A percentile compares a stretch with the other conserved stretches of the same genome.
Conservation (phyloP, 176 grass and related monocot species). For the Canna indica region DNA sequence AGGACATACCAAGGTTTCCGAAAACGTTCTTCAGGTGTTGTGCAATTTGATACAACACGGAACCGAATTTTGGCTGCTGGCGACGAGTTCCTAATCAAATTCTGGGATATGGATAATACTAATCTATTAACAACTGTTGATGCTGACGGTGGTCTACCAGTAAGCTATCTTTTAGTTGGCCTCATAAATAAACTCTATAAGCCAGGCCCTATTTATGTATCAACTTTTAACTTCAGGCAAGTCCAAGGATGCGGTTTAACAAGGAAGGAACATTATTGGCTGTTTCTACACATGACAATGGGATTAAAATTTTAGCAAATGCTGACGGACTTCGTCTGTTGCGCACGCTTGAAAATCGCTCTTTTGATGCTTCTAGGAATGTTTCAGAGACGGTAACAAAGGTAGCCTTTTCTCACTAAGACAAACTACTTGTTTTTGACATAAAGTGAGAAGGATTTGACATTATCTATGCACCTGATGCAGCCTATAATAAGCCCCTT, state of each 20-base stretch:
- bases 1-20: constrained; percentile 95
- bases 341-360: constrained; percentile 75
- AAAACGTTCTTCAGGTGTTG: constrained; percentile 81
- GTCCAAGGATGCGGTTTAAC: constrained; percentile 88
- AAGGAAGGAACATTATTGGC: constrained; percentile 88
- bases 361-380: constrained; percentile 76
- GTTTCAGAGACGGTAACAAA: constrained; percentile 69
- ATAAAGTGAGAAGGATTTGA: background rate
- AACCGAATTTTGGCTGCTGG: constrained; percentile 91
- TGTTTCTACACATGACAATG: constrained; percentile 81
- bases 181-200: background rate
- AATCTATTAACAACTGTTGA: constrained; percentile 89
- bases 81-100: constrained; percentile 92
- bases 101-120: constrained; percentile 97
- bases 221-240: constrained; percentile 39
- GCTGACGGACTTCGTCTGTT: constrained; percentile 71
- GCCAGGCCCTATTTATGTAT: background rate
- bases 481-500: constrained; percentile 87
- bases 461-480: constrained; percentile 19
- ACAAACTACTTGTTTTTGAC: background rate
- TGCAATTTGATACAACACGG: constrained; percentile 93
- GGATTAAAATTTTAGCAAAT: constrained; percentile 95
- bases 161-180: constrained; percentile 16
- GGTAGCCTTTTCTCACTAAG: constrained; percentile 26
- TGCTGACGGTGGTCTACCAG: constrained; percentile 80